Conservation (phyloP, 306 rosid species). For the Rosa multiflora region DNA sequence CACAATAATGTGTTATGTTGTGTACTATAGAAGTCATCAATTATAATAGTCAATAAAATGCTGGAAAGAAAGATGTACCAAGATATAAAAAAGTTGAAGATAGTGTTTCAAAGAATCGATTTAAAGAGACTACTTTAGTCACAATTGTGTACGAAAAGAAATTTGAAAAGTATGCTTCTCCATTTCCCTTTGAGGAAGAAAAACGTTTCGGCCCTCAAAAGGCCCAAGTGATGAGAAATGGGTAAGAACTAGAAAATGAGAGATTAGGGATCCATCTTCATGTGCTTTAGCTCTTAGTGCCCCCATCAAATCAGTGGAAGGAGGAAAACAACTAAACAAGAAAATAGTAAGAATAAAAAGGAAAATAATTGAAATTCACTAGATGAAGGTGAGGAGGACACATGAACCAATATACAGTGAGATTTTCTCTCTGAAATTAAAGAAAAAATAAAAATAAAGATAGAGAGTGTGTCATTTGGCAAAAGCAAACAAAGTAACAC, state of each 20-base stretch:
- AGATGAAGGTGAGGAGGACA: constrained; percentile 2
- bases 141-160: no score
- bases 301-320: neutral
- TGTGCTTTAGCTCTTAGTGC: neutral
- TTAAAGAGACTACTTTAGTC: no score
- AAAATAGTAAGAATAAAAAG: no score
- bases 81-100: no score
- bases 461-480: neutral
- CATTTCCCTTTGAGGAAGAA: neutral
- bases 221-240: no score
- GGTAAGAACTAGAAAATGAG: no score
- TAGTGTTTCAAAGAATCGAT: no score
- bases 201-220: neutral
- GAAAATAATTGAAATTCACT: neutral
- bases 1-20: no score
- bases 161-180: neutral
- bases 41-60: neutral
- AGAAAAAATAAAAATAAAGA: constrained; percentile 11
- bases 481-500: neutral
- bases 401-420: neutral
- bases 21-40: neutral
- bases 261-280: no score
- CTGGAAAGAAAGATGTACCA: neutral
- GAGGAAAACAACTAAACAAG: neutral
- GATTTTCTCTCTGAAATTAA: neutral